Evolutionary conservation across 345 rosid species (phyloP).

Genomic region (Populus ilicifolia): DNA sequence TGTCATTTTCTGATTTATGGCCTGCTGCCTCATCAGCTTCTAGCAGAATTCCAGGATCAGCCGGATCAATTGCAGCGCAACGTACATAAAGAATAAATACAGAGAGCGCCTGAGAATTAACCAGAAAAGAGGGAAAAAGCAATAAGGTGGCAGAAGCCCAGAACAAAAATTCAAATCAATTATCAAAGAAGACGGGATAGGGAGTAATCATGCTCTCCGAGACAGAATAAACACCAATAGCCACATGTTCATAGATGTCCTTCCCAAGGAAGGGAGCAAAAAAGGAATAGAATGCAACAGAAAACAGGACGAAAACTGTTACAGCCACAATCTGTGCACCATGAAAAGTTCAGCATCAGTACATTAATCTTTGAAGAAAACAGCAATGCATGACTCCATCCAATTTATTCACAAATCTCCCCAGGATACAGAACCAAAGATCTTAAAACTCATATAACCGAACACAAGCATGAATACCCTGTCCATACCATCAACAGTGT

Average conservation of each 20-base stretch:
- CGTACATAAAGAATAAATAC: constrained; percentile 75
- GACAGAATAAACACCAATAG: constrained; percentile 67
- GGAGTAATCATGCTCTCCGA: constrained; percentile 43
- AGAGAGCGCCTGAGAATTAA: constrained; percentile 51
- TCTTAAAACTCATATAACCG: background rate
- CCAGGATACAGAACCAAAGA: constrained; percentile 3
- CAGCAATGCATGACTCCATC: constrained; percentile 3
- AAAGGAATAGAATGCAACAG: constrained; percentile 80
- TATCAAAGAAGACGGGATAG: background rate
- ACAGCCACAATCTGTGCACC: constrained; percentile 63
- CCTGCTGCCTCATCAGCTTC: constrained; percentile 49
- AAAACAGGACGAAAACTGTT: constrained; percentile 71
- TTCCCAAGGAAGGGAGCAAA: constrained; percentile 92
- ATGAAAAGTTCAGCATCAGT: background rate
- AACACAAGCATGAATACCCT: background rate
- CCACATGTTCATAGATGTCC: constrained; percentile 55
- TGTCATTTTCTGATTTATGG: constrained; percentile 49
- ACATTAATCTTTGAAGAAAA: background rate
- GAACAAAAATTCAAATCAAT: background rate
- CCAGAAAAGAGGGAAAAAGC: constrained; percentile 12
- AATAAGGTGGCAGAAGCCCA: background rate
- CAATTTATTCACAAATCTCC: background rate
- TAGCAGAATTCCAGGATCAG: constrained; percentile 80
- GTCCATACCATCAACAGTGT: background rate
- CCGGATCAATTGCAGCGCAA: constrained; percentile 90